Conservation (phyloP, 139 green algal genomes). For the Micractinium sp. region DNA sequence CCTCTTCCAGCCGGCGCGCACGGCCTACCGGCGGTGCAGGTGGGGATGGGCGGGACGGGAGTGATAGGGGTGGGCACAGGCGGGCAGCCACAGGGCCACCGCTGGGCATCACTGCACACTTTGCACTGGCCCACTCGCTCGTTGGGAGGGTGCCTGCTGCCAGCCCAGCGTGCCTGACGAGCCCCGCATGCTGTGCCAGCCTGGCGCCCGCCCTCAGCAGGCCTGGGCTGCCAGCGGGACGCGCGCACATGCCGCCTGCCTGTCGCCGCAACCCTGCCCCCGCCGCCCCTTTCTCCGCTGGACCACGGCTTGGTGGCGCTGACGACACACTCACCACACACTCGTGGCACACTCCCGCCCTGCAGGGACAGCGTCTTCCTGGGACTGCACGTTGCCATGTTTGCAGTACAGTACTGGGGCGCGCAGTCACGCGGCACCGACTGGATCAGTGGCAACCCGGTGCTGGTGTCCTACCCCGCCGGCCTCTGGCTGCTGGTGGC, state of each 20-base stretch:
- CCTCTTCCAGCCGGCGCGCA: background rate
- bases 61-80: background rate
- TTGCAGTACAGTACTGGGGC: background rate
- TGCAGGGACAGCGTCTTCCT: background rate
- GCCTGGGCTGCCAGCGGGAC: too few relatives aligned
- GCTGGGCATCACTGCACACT: too few relatives aligned
- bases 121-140: background rate
- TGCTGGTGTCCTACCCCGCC: background rate
- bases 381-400: background rate
- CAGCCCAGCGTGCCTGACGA: too few relatives aligned
- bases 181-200: too few relatives aligned
- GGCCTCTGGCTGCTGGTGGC: constrained; percentile 12
- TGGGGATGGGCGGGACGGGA: background rate
- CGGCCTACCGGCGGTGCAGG: background rate
- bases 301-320: too few relatives aligned
- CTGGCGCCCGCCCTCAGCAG: too few relatives aligned
- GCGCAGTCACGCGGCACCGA: background rate
- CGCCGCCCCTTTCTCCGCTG: too few relatives aligned
- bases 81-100: too few relatives aligned
- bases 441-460: background rate
- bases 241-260: too few relatives aligned
- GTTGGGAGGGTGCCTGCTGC: background rate
- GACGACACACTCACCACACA: background rate
- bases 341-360: background rate
- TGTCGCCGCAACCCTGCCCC: too few relatives aligned